A percentile compares a stretch with the other conserved stretches of the same genome.
These are phyloP conservation scores for Melampsora abietis-canadensis DNA, from an alignment of 1,284 basidiomycete genomes.

Conservation along the genomic window DNA sequence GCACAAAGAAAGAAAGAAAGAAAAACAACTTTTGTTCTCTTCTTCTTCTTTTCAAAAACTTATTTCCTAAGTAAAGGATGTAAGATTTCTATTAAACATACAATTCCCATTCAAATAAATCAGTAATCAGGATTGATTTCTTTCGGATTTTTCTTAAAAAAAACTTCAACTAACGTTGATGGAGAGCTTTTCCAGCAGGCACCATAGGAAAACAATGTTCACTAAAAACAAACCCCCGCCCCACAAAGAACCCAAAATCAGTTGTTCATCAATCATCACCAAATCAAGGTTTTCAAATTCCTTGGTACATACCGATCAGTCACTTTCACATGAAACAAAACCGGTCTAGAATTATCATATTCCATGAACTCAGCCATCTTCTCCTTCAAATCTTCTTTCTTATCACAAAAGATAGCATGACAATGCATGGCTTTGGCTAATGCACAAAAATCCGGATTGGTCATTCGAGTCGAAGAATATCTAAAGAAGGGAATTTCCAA, in stretches of 20 bases:
- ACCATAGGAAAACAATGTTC: slow-evolving; percentile 58
- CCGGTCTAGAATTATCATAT: slow-evolving; percentile 79
- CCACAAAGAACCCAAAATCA: background rate
- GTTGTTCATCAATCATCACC: background rate
- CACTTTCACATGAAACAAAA: slow-evolving; percentile 86
- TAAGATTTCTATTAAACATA: slow-evolving; percentile 13
- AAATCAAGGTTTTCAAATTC: no score
- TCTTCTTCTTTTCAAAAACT: no score
- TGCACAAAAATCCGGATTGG: slow-evolving; percentile 55
- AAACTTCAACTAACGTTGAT: slow-evolving; percentile 61
- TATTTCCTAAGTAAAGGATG: slow-evolving; percentile 27
- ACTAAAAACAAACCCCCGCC: slow-evolving; percentile 11
- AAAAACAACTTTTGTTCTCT: background rate
- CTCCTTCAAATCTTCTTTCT: slow-evolving; percentile 70
- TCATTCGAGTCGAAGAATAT: slow-evolving; percentile 54
- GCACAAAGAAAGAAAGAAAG: background rate
- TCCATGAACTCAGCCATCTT: slow-evolving; percentile 99
- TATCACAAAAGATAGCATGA: slow-evolving; percentile 76
- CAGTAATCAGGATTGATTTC: background rate
- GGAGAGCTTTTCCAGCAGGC: slow-evolving; percentile 81
- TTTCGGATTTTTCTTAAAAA: background rate
- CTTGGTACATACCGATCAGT: slow-evolving; percentile 84
- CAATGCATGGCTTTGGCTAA: slow-evolving; percentile 86
- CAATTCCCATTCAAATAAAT: background rate
- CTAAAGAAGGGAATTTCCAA: slow-evolving; percentile 9